Conservation (phyloP, 495 filamentous ascomycete species). For the Neurospora sp. region DNA sequence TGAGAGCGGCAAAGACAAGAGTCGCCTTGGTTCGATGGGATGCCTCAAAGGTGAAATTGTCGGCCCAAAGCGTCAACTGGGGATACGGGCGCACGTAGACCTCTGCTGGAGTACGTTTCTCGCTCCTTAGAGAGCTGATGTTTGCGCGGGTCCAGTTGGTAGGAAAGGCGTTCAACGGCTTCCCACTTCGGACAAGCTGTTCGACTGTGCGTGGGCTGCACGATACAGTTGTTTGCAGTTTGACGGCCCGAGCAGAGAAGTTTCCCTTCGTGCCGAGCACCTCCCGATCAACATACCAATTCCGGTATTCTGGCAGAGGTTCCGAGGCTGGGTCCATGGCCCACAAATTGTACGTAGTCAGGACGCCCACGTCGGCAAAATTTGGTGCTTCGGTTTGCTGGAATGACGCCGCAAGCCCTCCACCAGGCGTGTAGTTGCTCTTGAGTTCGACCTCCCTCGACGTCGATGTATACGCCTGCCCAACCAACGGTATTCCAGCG, state of each 20-base stretch:
- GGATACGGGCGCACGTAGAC: conserved; percentile 14
- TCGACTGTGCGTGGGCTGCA: conserved; percentile 10
- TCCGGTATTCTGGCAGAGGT: conserved; percentile 15
- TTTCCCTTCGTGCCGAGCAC: conserved; percentile 9
- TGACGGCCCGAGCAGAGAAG: conserved; percentile 16
- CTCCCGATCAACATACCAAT: conserved; percentile 22
- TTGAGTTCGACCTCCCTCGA: conserved; percentile 4
- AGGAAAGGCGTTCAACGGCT: conserved; percentile 15
- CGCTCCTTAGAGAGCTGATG: neutral
- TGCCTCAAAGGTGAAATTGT: conserved; percentile 15
- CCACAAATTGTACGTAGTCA: conserved; percentile 18
- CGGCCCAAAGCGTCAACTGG: conserved; percentile 16
- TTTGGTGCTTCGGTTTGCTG: conserved; percentile 19
- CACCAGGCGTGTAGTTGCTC: conserved; percentile 13
- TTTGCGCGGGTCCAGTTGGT: conserved; percentile 20
- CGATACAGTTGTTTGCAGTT: conserved; percentile 11
- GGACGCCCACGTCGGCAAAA: conserved; percentile 12
- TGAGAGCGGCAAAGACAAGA: conserved; percentile 21
- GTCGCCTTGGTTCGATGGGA: conserved; percentile 12
- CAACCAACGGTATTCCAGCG: conserved; percentile 14
- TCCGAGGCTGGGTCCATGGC: conserved; percentile 15
- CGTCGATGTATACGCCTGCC: conserved; percentile 16
- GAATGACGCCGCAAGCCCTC: conserved; percentile 17
- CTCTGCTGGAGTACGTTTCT: conserved; percentile 11
- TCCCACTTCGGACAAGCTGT: conserved; percentile 10